These are phyloP conservation scores for Populus hybrid DNA, from an alignment of 441 rosid genomes.

Conservation along the genomic window DNA sequence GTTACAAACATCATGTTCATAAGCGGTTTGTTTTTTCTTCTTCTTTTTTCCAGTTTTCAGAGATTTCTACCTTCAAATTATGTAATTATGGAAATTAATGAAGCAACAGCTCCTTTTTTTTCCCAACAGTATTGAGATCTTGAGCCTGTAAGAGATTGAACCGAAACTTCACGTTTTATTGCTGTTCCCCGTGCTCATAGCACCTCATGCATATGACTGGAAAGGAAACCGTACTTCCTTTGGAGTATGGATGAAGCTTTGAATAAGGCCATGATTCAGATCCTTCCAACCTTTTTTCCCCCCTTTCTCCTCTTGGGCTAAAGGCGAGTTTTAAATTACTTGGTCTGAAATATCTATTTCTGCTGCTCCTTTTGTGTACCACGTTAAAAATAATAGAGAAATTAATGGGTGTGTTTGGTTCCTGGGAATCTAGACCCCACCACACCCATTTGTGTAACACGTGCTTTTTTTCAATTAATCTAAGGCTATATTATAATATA, in stretches of 20 bases:
- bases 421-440: neutral
- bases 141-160: neutral
- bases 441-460: neutral
- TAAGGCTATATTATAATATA: too few species aligned
- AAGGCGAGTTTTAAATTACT: neutral
- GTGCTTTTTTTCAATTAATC: neutral
- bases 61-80: neutral
- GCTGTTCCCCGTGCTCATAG: conserved; percentile 3
- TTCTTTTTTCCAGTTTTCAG: neutral
- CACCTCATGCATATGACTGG: neutral
- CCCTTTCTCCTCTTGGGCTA: neutral
- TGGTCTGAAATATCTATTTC: conserved; percentile 12
- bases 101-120: neutral
- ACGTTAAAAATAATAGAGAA: neutral
- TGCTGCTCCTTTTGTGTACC: conserved; percentile 13
- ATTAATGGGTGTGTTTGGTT: neutral
- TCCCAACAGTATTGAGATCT: too few species aligned
- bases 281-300: neutral
- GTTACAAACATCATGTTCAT: too few species aligned
- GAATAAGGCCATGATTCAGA: neutral
- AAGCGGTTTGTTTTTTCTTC: neutral
- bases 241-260: neutral
- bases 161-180: neutral
- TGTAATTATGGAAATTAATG: neutral
- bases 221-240: neutral